phyloP scores from a whole-genome alignment of 306 rosid species.

The Begonia peltatifolia region DNA sequence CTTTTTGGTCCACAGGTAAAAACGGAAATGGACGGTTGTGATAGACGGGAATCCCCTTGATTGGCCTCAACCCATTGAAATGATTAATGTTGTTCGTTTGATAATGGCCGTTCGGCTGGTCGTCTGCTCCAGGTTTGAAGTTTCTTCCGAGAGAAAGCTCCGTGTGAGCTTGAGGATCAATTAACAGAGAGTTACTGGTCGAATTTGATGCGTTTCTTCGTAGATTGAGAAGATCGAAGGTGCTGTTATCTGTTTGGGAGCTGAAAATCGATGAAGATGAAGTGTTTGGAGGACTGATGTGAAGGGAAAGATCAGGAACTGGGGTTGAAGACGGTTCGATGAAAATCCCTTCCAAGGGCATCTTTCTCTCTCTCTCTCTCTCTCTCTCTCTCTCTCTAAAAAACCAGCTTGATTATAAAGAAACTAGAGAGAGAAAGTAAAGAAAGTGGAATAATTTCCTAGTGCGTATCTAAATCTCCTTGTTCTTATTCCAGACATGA shows the following conservation, averaged over 20 bases:
- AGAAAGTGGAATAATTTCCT: no score
- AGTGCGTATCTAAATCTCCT: no score
- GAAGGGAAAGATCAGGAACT: conserved; percentile 87
- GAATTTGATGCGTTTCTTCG: conserved; percentile 7
- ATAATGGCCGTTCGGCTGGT: conserved; percentile 11
- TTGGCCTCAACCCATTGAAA: conserved; percentile 37
- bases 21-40: conserved; percentile 78
- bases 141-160: conserved; percentile 62
- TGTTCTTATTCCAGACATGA: no score
- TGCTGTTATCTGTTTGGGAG: conserved; percentile 1
- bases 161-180: conserved; percentile 29
- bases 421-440: conserved; percentile 3
- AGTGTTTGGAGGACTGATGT: conserved; percentile 60
- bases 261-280: conserved; percentile 16
- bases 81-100: no score
- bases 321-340: conserved; percentile 44
- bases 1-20: conserved; percentile 27
- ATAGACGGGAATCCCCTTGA: conserved; percentile 83
- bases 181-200: background rate
- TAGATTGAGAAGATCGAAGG: conserved; percentile 13
- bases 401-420: conserved; percentile 14
- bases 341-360: conserved; percentile 91
- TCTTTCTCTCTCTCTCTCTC: conserved; percentile 12
- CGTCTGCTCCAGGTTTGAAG: conserved; percentile 3
- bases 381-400: conserved; percentile 6